Evolutionary conservation across 345 rosid genomes (phyloP).

Genomic region (Erodium maritimum): DNA sequence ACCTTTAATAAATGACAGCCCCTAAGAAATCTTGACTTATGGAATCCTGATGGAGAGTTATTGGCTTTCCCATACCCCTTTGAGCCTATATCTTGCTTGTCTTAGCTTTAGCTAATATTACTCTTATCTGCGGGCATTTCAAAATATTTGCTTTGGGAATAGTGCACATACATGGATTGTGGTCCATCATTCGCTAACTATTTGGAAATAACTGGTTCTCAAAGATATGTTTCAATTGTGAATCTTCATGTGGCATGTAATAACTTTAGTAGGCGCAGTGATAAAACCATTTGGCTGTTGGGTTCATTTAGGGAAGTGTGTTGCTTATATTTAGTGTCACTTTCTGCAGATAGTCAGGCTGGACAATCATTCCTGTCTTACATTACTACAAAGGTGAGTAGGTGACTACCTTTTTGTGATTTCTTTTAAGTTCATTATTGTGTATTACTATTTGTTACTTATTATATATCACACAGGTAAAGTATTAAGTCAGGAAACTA

Average conservation of each 20-base stretch:
- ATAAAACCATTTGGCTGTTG: background rate
- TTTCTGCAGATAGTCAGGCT: conserved; percentile 51
- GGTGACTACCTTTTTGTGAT: conserved; percentile 17
- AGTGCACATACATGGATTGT: too few relatives aligned
- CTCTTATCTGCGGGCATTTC: background rate
- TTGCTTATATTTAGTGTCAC: conserved; percentile 5
- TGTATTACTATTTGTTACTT: background rate
- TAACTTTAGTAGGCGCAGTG: background rate
- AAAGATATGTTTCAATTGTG: too few relatives aligned
- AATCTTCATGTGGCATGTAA: too few relatives aligned
- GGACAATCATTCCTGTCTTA: conserved; percentile 64
- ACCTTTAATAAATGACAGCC: background rate
- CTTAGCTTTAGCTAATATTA: too few relatives aligned
- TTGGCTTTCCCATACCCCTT: background rate
- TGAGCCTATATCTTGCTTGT: background rate
- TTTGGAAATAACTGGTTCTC: background rate
- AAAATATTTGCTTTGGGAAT: background rate
- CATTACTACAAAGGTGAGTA: conserved; percentile 84
- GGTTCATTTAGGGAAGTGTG: background rate
- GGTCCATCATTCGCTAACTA: too few relatives aligned
- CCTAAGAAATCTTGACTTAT: background rate
- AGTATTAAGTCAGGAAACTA: background rate
- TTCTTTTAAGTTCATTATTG: too few relatives aligned
- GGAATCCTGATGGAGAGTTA: background rate
- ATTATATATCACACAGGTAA: background rate